Evolutionary conservation across 2,329 filamentous ascomycete genomes (phyloP).

Genomic region (Paecilomyces dactylethromorphus): DNA sequence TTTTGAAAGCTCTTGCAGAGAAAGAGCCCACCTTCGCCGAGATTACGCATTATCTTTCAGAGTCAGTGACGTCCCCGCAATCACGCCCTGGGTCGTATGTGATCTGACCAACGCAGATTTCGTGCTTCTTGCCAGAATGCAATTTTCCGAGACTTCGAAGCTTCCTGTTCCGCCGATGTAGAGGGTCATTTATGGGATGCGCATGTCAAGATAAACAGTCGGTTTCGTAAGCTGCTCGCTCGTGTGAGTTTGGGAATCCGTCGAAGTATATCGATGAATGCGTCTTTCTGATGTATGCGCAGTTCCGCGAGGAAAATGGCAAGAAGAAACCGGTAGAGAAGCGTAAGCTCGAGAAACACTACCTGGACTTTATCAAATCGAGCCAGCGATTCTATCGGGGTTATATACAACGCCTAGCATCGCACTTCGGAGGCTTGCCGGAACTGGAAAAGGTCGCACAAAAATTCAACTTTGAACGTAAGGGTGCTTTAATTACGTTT

Average conservation of each 20-base stretch:
- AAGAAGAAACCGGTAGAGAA: constrained; percentile 55
- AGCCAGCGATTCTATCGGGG: constrained; percentile 84
- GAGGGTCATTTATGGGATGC: constrained; percentile 71
- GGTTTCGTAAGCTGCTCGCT: constrained; percentile 65
- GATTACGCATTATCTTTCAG: constrained; percentile 39
- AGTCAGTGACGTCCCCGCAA: constrained; percentile 20
- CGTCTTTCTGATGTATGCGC: constrained; percentile 10
- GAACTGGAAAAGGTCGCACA: constrained; percentile 53
- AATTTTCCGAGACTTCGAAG: constrained; percentile 59
- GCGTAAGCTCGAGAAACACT: constrained; percentile 75
- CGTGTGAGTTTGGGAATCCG: constrained; percentile 35
- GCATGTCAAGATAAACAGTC: constrained; percentile 69
- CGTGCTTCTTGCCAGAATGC: constrained; percentile 65
- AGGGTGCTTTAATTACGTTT: constrained; percentile 13
- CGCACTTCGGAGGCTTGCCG: constrained; percentile 49
- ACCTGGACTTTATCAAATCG: constrained; percentile 76
- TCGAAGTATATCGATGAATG: not conserved
- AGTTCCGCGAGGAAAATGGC: constrained; percentile 45
- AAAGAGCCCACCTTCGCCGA: constrained; percentile 44
- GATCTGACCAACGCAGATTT: constrained; percentile 45
- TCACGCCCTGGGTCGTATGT: constrained; percentile 1
- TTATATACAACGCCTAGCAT: constrained; percentile 71
- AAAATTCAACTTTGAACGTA: constrained; percentile 44
- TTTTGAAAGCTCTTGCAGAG: constrained; percentile 43
- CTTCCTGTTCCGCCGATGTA: constrained; percentile 50